Evolutionary conservation across 176 grass and related monocot species (phyloP).

Genomic region (Phyllostachys edulis): DNA sequence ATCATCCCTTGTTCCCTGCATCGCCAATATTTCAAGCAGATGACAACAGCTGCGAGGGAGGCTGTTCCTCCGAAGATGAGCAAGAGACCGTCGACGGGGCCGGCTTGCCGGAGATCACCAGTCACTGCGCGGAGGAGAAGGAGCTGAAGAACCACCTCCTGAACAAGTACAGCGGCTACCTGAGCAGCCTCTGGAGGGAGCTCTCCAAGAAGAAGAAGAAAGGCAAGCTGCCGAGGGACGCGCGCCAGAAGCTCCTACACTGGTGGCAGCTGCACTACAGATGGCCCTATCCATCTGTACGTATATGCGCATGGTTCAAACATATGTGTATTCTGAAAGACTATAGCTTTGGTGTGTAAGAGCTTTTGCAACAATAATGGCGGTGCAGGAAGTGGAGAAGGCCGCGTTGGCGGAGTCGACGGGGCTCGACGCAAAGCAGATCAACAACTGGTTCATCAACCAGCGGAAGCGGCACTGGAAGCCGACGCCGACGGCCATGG

Average conservation of each 20-base stretch:
- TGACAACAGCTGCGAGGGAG: conserved; percentile 37
- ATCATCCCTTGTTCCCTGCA: not conserved
- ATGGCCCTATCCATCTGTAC: conserved; percentile 90
- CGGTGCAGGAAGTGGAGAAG: conserved; percentile 71
- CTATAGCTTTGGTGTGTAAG: not conserved
- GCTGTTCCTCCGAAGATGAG: conserved; percentile 54
- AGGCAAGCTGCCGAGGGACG: conserved; percentile 82
- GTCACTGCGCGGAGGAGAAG: conserved; percentile 48
- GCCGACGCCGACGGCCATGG: conserved; percentile 45
- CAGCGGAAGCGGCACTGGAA: conserved; percentile 93
- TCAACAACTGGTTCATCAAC: conserved; percentile 98
- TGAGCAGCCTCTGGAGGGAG: conserved; percentile 73
- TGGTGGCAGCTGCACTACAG: conserved; percentile 91
- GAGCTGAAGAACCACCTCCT: conserved; percentile 77
- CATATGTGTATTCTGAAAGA: not conserved
- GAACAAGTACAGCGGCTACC: conserved; percentile 87
- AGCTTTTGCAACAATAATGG: not conserved
- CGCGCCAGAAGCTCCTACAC: conserved; percentile 72
- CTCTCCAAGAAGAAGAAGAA: conserved; percentile 96
- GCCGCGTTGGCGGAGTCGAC: conserved; percentile 59
- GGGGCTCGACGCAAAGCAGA: conserved; percentile 83
- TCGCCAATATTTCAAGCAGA: conserved; percentile 28
- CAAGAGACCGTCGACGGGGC: conserved; percentile 36
- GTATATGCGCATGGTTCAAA: not conserved
- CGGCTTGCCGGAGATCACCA: conserved; percentile 15